phyloP scores from a whole-genome alignment of 129 eudicot species.

The Sambucus nigra region DNA sequence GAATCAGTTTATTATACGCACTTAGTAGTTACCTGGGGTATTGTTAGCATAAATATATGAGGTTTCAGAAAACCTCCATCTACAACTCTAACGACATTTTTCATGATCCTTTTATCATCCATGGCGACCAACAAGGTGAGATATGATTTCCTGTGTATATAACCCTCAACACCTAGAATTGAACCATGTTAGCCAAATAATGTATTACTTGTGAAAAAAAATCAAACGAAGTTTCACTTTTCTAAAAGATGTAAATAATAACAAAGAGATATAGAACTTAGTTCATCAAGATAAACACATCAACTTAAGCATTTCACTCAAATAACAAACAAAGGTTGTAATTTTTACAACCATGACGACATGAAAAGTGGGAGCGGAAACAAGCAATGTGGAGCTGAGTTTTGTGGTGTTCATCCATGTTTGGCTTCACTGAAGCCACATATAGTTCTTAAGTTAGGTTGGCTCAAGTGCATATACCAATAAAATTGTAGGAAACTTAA shows the following conservation, averaged over 20 bases:
- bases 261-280: neutral
- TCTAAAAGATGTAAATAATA: neutral
- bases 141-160: conserved; percentile 36
- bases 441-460: too few relatives aligned
- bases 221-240: neutral
- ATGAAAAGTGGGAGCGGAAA: too few relatives aligned
- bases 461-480: too few relatives aligned
- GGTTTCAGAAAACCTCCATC: conserved; percentile 65
- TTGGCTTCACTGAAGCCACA: too few relatives aligned
- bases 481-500: too few relatives aligned
- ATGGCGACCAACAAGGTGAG: conserved; percentile 20
- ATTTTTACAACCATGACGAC: too few relatives aligned
- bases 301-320: too few relatives aligned
- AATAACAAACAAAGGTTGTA: too few relatives aligned
- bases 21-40: conserved; percentile 50
- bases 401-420: too few relatives aligned
- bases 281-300: too few relatives aligned
- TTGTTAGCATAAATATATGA: conserved; percentile 51
- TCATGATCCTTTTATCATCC: conserved; percentile 23
- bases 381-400: too few relatives aligned
- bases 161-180: conserved; percentile 76
- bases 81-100: conserved; percentile 26
- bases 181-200: conserved; percentile 76
- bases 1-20: neutral
- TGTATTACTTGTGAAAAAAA: conserved; percentile 29